Percentiles rank a stretch among this genome's conserved stretches.
These are phyloP conservation scores for Penicillium goetzii DNA, from an alignment of 495 filamentous ascomycete genomes.

Conservation along the genomic window DNA sequence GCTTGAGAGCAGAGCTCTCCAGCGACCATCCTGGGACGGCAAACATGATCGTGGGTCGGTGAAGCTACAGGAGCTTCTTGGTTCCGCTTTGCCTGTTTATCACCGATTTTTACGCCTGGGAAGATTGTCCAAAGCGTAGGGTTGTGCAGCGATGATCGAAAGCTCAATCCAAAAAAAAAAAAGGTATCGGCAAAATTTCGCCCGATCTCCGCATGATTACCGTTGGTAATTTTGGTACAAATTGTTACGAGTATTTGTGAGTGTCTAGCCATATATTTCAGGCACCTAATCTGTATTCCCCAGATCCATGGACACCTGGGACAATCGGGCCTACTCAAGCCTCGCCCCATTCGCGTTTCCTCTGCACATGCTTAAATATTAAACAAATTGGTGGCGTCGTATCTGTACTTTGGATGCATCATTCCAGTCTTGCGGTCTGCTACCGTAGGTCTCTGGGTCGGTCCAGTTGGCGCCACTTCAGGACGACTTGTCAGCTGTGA, in stretches of 20 bases:
- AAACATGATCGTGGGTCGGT: conserved; percentile 67
- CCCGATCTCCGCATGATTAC: conserved; percentile 10
- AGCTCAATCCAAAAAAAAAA: conserved; percentile 23
- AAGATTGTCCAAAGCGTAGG: neutral
- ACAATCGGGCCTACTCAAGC: neutral
- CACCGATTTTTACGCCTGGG: neutral
- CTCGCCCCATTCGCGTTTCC: neutral
- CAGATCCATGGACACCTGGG: no score
- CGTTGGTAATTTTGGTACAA: conserved; percentile 13
- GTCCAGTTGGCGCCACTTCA: neutral
- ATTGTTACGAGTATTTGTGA: neutral
- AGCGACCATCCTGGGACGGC: conserved; percentile 90
- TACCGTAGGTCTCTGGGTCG: neutral
- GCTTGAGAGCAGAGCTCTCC: conserved; percentile 66
- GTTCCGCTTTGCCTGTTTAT: neutral
- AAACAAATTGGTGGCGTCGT: neutral
- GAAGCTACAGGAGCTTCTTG: neutral
- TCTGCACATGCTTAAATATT: neutral
- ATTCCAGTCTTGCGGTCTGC: neutral
- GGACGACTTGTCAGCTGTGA: neutral
- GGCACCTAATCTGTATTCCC: neutral
- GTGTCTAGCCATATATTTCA: neutral
- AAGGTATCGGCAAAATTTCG: conserved; percentile 20
- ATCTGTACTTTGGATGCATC: neutral
- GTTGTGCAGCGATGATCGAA: neutral